Base-by-base conservation (phyloP, 495 filamentous ascomycete species). In the Podospora pseudoanserina region DNA sequence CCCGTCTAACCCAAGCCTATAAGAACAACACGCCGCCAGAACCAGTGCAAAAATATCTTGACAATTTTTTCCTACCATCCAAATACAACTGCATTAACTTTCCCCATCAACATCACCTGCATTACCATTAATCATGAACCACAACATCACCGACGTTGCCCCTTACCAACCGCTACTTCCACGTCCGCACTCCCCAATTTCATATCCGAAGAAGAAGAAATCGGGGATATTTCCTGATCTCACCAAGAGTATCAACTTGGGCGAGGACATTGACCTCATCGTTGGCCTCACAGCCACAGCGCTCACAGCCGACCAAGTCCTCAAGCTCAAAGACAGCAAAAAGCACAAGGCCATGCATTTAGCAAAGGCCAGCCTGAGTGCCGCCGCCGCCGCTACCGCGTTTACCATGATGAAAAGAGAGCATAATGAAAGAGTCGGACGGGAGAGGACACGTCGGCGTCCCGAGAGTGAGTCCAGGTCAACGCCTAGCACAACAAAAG, bases 221-320 rank as follows among this genome's bases (percentile, higher is more conserved):
- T 61, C 59, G 3, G 27, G 59, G 5, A 26, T 61, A 6, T 61
- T 61, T 20, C 59, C 59, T 28, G 63, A 68, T 53, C 23, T 68
- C 49, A 66, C 71, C 58, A 60, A 71, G 18, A 63, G 70, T 11
- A 64, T 69, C 53, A 56, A 66, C 66, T 61, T 74, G 30, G 72
- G 72, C 23, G 68, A 86, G 70, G 71, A 81, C 78, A 72, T 81
- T 71, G 68, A 79, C 71, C 69, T 83, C 71, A 71, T 81, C 76
- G 69, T 83, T 77, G 71, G 78, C 76, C 56, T 80, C 74, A 69
- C 80, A 74, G 60, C 80, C 68, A 68, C 82, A 65, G 64, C 82
- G 68, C 57, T 78, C 59, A 67, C 82, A 11, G 72, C 69, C 63
- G 73, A 77, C 70, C 72, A 77, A 56, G 77, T 72, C 11, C 23